A percentile compares a stretch with the other conserved stretches of the same genome.
Conservation (phyloP, 1,284 basidiomycete species). For the Dichomitus squalens region DNA sequence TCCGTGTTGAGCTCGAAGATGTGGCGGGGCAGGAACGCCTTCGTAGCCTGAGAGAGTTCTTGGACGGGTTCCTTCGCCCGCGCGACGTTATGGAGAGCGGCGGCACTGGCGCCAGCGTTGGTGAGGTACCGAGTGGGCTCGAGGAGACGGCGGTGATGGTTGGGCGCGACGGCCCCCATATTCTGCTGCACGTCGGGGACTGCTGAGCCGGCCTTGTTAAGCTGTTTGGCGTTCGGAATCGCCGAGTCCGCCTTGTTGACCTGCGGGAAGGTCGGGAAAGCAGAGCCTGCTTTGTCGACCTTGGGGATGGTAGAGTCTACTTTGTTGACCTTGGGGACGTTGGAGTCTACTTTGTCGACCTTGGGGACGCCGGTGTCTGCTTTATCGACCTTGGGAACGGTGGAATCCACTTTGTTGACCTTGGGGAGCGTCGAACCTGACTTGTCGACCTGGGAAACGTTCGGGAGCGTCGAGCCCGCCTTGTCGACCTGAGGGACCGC, state of each 20-base stretch:
- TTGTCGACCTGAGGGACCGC: not conserved
- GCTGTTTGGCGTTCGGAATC: too few species aligned
- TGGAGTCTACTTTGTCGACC: not conserved
- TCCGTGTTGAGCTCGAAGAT: constrained; percentile 29
- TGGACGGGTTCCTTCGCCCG: not conserved
- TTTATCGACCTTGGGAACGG: not conserved
- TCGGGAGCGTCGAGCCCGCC: not conserved
- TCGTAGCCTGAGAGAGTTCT: not conserved
- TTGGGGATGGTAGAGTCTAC: too few species aligned
- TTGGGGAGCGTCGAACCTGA: not conserved
- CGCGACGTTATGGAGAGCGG: not conserved
- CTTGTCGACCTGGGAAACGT: not conserved
- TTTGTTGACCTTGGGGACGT: not conserved
- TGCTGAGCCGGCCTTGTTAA: not conserved
- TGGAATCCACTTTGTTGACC: not conserved
- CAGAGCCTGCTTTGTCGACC: too few species aligned
- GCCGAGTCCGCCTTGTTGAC: too few species aligned
- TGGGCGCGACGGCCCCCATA: not conserved
- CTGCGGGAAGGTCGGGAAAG: too few species aligned
- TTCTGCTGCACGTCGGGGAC: not conserved
- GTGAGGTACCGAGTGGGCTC: constrained; percentile 5
- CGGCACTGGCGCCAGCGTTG: not conserved
- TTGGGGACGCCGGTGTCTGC: not conserved
- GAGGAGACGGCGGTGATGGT: constrained; percentile 9
- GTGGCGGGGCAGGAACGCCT: constrained; percentile 10